A percentile compares a stretch with the other conserved stretches of the same genome.
phyloP scores from a whole-genome alignment of 768 basidiomycete species.

The Termitomyces eurrhizus region DNA sequence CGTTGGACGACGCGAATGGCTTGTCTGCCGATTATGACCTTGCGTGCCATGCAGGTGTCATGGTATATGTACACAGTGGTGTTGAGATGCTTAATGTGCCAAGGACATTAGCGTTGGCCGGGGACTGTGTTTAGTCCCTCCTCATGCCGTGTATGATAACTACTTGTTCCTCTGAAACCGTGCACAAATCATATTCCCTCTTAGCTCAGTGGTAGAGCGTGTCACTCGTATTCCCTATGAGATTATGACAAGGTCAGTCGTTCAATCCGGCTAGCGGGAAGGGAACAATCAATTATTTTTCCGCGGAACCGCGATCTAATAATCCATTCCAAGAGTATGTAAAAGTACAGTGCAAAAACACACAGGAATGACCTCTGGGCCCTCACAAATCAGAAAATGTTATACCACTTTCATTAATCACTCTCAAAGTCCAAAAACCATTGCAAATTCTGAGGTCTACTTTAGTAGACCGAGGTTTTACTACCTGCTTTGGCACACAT shows the following conservation, averaged over 20 bases:
- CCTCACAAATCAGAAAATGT: no score
- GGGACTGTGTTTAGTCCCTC: no score
- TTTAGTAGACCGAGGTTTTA: no score
- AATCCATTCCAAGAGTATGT: no score
- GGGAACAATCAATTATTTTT: rapidly evolving
- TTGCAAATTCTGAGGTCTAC: no score
- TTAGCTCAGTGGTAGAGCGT: conserved; percentile 3
- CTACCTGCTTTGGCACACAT: no score
- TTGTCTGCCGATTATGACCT: conserved; percentile 41
- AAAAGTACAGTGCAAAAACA: no score
- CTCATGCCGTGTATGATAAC: not conserved
- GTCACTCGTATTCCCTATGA: not conserved
- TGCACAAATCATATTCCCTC: not conserved
- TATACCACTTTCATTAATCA: no score
- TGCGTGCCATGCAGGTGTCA: conserved; percentile 28
- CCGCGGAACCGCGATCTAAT: not conserved
- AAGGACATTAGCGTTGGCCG: not conserved
- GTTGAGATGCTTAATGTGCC: not conserved
- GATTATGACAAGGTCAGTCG: conserved; percentile 1
- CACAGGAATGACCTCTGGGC: no score
- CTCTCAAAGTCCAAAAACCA: no score
- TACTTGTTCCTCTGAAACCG: not conserved
- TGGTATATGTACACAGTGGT: conserved; percentile 6
- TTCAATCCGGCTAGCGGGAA: conserved; percentile 1
- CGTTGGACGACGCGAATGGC: conserved; percentile 37